A percentile compares a stretch with the other conserved stretches of the same genome.
Evolutionary conservation across 305 asterid genomes (phyloP).

Genomic region (Stenogyne calaminthoides): DNA sequence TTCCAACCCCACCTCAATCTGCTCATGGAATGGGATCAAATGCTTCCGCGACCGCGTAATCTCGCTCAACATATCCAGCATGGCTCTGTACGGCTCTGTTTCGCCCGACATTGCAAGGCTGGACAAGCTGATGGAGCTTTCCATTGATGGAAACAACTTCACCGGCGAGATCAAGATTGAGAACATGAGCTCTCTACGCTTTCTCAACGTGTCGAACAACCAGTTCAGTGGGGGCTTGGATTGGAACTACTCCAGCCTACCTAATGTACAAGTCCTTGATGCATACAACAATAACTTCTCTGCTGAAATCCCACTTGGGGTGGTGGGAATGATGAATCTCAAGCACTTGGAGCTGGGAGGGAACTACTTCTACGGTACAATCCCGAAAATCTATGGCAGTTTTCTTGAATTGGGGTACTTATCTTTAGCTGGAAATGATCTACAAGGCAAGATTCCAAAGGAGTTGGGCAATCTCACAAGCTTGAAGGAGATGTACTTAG

Average conservation of each 20-base stretch:
- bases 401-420: conserved; percentile 66
- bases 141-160: conserved; percentile 93
- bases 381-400: conserved; percentile 65
- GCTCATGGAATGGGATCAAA: conserved; percentile 78
- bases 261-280: conserved; percentile 64
- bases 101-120: conserved; percentile 68
- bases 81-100: conserved; percentile 75
- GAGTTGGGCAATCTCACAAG: conserved; percentile 81
- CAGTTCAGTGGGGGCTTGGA: conserved; percentile 64
- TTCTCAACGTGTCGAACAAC: conserved; percentile 80
- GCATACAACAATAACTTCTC: conserved; percentile 92
- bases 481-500: conserved; percentile 81
- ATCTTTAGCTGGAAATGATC: conserved; percentile 80
- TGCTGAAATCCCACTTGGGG: conserved; percentile 62
- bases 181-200: conserved; percentile 55
- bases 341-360: conserved; percentile 88
- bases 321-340: conserved; percentile 56
- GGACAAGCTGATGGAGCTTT: conserved; percentile 62
- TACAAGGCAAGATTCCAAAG: conserved; percentile 69
- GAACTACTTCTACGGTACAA: conserved; percentile 70
- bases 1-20: conserved; percentile 60
- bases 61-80: conserved; percentile 64
- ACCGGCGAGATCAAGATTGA: conserved; percentile 83
- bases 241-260: conserved; percentile 74
- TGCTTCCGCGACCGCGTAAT: conserved; percentile 64